Evolutionary conservation across 768 basidiomycete species (phyloP).

Genomic region (Gloeopeniophorella convolvens): DNA sequence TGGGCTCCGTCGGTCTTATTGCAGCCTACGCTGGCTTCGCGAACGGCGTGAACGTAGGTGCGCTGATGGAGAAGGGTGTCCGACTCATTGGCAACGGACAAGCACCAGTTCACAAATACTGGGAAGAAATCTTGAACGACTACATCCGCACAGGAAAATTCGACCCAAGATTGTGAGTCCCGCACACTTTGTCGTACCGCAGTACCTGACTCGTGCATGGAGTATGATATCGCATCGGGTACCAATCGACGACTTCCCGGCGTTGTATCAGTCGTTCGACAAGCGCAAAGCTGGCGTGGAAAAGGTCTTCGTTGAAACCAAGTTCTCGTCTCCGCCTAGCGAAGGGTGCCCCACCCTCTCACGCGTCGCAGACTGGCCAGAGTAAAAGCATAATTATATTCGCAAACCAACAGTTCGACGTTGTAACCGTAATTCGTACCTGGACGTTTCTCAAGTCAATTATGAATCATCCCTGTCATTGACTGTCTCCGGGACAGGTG

Average conservation of each 20-base stretch:
- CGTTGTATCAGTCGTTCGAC: constrained; percentile 61
- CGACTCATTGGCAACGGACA: constrained; percentile 69
- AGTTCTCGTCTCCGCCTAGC: constrained; percentile 40
- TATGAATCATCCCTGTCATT: no score
- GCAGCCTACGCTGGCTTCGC: constrained; percentile 64
- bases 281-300: constrained; percentile 48
- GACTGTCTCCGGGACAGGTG: no score
- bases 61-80: constrained; percentile 73
- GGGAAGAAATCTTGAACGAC: constrained; percentile 61
- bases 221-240: constrained; percentile 54
- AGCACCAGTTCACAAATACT: constrained; percentile 69
- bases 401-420: no score
- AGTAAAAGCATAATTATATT: no score
- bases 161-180: constrained; percentile 51
- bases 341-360: constrained; percentile 46
- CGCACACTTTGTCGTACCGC: neutral
- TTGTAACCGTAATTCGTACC: no score
- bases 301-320: constrained; percentile 73
- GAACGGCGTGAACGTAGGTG: constrained; percentile 64
- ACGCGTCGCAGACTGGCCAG: constrained; percentile 52
- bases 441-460: no score
- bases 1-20: constrained; percentile 56
- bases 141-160: constrained; percentile 60
- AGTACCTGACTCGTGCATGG: neutral
- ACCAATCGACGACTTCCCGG: constrained; percentile 57